These are phyloP conservation scores for Emergomyces africanus DNA, from an alignment of 2,329 filamentous ascomycete species.

Conservation along the genomic window DNA sequence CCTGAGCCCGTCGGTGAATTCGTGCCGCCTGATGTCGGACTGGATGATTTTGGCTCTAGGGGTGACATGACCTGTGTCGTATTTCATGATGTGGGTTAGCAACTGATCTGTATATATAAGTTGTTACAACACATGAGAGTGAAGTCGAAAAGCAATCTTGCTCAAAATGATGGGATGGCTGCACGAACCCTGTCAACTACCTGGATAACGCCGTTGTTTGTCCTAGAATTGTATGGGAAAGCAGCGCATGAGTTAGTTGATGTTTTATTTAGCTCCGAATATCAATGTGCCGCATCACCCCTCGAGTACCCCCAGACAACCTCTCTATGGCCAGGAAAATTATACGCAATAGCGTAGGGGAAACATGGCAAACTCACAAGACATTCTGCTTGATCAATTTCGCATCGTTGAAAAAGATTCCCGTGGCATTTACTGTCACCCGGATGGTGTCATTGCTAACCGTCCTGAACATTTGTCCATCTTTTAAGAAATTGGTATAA, in stretches of 20 bases:
- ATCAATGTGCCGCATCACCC: background rate
- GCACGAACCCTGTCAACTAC: background rate
- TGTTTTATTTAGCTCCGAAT: background rate
- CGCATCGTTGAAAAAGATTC: conserved; percentile 6
- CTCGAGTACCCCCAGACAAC: background rate
- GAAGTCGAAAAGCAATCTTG: background rate
- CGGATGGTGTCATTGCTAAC: conserved; percentile 5
- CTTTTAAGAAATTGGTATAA: conserved; percentile 5
- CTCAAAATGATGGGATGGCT: background rate
- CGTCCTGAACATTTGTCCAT: conserved; percentile 5
- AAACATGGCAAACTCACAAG: background rate
- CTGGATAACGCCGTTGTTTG: background rate
- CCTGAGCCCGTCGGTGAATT: background rate
- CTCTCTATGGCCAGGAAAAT: background rate
- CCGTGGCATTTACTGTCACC: conserved; percentile 5
- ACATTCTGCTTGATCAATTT: conserved; percentile 5
- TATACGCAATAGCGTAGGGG: background rate
- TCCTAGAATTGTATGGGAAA: background rate
- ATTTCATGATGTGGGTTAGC: background rate
- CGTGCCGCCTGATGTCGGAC: background rate
- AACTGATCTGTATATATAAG: background rate
- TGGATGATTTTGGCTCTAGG: background rate
- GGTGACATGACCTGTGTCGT: background rate
- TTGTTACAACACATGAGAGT: background rate
- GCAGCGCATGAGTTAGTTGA: background rate